Conservation (phyloP, 2,329 filamentous ascomycete genomes). For the Cladosporium velox region DNA sequence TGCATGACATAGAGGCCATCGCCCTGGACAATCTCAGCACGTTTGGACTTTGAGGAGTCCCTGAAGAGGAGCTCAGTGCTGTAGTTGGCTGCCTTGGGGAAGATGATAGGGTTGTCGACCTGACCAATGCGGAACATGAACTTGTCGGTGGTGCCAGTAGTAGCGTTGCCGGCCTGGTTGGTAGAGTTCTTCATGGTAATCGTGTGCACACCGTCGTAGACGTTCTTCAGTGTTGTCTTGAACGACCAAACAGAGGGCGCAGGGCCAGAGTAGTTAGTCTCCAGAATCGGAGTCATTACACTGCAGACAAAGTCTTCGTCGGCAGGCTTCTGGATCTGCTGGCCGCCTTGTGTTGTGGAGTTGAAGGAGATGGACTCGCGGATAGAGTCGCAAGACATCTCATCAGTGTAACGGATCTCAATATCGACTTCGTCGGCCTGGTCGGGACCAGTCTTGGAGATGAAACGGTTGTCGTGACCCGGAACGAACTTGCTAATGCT, state of each 20-base stretch:
- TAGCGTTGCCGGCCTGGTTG: slow-evolving; percentile 42
- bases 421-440: slow-evolving; percentile 43
- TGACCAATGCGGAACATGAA: slow-evolving; percentile 64
- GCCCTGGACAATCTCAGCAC: slow-evolving; percentile 32
- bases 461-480: slow-evolving; percentile 61
- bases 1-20: slow-evolving; percentile 49
- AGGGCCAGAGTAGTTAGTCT: slow-evolving; percentile 50
- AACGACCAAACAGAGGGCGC: slow-evolving; percentile 58
- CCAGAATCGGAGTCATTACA: slow-evolving; percentile 40
- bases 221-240: slow-evolving; percentile 54
- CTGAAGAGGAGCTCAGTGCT: slow-evolving; percentile 54
- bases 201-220: slow-evolving; percentile 62
- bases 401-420: slow-evolving; percentile 59
- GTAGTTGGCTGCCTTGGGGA: slow-evolving; percentile 59
- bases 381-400: slow-evolving; percentile 63
- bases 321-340: slow-evolving; percentile 42
- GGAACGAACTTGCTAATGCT: slow-evolving; percentile 63
- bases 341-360: slow-evolving; percentile 53
- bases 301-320: slow-evolving; percentile 52
- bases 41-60: slow-evolving; percentile 24
- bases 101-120: slow-evolving; percentile 61
- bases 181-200: slow-evolving; percentile 59
- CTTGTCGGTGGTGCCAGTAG: slow-evolving; percentile 58
- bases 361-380: slow-evolving; percentile 53
- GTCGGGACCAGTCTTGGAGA: slow-evolving; percentile 45